These are phyloP conservation scores for Urochloa ruziziensis DNA, from an alignment of 176 grass and related monocot species.

Conservation along the genomic window DNA sequence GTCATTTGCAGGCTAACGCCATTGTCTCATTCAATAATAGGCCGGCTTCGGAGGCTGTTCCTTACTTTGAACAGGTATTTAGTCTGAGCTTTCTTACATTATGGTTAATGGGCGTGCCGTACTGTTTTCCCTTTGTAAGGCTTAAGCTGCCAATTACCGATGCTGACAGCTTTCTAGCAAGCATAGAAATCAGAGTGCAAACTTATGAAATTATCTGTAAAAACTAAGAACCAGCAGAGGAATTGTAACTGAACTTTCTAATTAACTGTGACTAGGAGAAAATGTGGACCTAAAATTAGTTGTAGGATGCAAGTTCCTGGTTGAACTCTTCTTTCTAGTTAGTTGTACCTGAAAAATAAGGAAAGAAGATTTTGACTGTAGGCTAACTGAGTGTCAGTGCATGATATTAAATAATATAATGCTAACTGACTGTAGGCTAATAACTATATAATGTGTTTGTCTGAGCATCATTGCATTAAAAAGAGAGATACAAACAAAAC, in stretches of 20 bases:
- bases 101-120: not conserved
- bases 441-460: not conserved
- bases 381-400: not conserved
- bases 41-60: conserved; percentile 84
- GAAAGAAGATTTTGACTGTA: not conserved
- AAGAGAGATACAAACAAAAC: not conserved
- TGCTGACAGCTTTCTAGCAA: not conserved
- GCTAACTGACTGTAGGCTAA: not conserved
- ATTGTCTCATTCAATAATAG: conserved; percentile 97
- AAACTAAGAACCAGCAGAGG: not conserved
- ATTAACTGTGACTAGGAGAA: not conserved
- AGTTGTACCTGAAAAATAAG: not conserved
- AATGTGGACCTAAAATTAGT: not conserved
- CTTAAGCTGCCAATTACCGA: not conserved
- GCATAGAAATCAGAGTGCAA: not conserved
- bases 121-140: not conserved
- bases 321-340: not conserved
- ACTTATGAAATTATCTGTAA: not conserved
- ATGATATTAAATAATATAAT: not conserved
- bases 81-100: conserved; percentile 1
- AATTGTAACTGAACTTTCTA: not conserved
- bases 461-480: not conserved
- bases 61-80: conserved; percentile 92
- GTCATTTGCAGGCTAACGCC: conserved; percentile 77
- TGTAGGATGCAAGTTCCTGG: not conserved